These are phyloP conservation scores for Harrya chromipes DNA, from an alignment of 768 basidiomycete species.

Conservation along the genomic window DNA sequence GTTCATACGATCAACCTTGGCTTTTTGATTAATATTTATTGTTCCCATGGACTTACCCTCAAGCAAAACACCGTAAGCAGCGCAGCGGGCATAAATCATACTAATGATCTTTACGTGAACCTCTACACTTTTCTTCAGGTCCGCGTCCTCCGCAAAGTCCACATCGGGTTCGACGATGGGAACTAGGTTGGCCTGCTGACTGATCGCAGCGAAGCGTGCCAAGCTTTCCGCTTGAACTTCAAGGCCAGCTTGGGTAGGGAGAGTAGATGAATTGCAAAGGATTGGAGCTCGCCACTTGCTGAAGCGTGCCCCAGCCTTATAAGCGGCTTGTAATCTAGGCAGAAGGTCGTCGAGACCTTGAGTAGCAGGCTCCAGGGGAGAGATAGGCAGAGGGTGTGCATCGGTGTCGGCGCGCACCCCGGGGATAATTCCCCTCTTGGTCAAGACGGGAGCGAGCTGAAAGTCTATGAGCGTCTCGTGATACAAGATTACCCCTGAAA, in stretches of 20 bases:
- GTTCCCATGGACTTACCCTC: slow-evolving; percentile 36
- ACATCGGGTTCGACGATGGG: slow-evolving; percentile 54
- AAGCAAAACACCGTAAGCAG: slow-evolving; percentile 44
- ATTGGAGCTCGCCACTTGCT: slow-evolving; percentile 52
- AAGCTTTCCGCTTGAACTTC: slow-evolving; percentile 47
- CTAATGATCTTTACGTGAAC: slow-evolving; percentile 45
- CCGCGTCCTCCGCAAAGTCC: slow-evolving; percentile 47
- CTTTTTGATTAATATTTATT: neutral
- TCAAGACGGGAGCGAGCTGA: slow-evolving; percentile 43
- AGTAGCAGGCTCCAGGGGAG: slow-evolving; percentile 44
- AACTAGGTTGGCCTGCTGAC: slow-evolving; percentile 50
- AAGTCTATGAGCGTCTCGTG: slow-evolving; percentile 48
- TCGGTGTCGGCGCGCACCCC: slow-evolving; percentile 52
- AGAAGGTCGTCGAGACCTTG: slow-evolving; percentile 49
- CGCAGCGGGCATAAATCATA: slow-evolving; percentile 45
- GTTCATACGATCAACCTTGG: neutral
- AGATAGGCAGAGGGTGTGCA: slow-evolving; percentile 43
- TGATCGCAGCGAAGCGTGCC: slow-evolving; percentile 47
- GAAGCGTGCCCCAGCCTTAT: slow-evolving; percentile 45
- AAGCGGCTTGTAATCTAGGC: slow-evolving; percentile 40
- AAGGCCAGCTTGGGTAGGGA: slow-evolving; percentile 41
- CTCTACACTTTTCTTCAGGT: slow-evolving; percentile 42
- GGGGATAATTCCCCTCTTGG: slow-evolving; percentile 44
- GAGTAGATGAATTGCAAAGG: slow-evolving; percentile 40
- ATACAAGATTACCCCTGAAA: slow-evolving; percentile 53